Conservation (phyloP, 2,329 filamentous ascomycete genomes). For the Thielaviopsis ethacetica region DNA sequence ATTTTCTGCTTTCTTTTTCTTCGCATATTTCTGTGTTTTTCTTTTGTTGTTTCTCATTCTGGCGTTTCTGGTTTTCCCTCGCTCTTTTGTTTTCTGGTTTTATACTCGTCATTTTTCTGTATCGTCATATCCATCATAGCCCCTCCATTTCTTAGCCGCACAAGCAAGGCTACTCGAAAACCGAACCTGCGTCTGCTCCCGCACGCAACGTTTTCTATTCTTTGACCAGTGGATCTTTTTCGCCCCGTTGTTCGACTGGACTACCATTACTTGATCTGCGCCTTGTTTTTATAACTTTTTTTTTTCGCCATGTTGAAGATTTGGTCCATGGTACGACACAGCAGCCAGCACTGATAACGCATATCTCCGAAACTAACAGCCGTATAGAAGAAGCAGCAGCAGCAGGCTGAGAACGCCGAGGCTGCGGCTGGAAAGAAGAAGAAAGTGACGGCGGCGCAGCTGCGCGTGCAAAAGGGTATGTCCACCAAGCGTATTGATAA, state of each 20-base stretch:
- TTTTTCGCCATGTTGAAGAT: conserved; percentile 71
- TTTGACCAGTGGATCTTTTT: background rate
- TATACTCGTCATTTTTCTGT: no score
- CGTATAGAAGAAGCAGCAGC: conserved; percentile 82
- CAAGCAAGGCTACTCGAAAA: no score
- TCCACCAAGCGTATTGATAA: background rate
- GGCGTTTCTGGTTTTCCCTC: background rate
- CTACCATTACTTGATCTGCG: no score
- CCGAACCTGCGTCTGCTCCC: background rate
- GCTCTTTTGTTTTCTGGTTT: background rate
- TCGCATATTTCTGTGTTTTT: no score
- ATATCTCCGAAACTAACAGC: conserved; percentile 12
- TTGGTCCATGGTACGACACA: conserved; percentile 76
- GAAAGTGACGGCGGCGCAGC: conserved; percentile 91
- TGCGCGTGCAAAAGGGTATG: conserved; percentile 87
- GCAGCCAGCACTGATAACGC: background rate
- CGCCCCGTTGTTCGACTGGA: background rate
- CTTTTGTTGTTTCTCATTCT: background rate
- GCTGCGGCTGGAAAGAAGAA: conserved; percentile 74
- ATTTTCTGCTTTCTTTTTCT: no score
- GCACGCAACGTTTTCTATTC: background rate
- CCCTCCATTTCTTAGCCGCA: background rate
- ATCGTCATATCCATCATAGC: background rate
- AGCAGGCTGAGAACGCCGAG: conserved; percentile 77
- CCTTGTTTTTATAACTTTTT: background rate